Percentiles rank a stretch among this genome's conserved stretches.
phyloP scores from a whole-genome alignment of 2,329 filamentous ascomycete species.

The Blastomyces gilchristii region DNA sequence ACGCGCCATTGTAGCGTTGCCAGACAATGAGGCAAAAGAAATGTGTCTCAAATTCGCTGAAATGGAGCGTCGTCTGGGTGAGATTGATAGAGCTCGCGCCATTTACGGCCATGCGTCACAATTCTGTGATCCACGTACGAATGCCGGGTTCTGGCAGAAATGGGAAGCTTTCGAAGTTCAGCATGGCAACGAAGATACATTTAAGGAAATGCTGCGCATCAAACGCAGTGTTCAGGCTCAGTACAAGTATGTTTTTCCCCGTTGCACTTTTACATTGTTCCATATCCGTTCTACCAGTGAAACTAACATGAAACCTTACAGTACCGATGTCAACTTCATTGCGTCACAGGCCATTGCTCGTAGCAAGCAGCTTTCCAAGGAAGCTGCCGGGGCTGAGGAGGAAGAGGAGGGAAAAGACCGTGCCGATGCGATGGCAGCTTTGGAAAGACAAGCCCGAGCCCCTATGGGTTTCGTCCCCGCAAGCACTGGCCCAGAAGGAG shows the following conservation, averaged over 20 bases:
- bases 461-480: conserved; percentile 87
- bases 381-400: conserved; percentile 28
- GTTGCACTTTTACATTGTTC: neutral
- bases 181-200: conserved; percentile 97
- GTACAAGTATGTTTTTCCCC: conserved; percentile 57
- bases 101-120: conserved; percentile 96
- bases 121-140: conserved; percentile 90
- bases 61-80: conserved; percentile 83
- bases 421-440: conserved; percentile 75
- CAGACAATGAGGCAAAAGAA: conserved; percentile 83
- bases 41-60: conserved; percentile 99
- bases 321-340: conserved; percentile 95
- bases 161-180: conserved; percentile 97
- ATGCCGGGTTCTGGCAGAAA: conserved; percentile 83
- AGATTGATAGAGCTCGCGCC: conserved; percentile 87
- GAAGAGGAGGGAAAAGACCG: conserved; percentile 38
- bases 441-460: conserved; percentile 80
- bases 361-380: conserved; percentile 49
- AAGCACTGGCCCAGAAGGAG: conserved; percentile 60
- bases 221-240: conserved; percentile 95
- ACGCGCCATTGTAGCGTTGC: conserved; percentile 83
- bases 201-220: conserved; percentile 97
- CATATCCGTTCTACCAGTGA: neutral
- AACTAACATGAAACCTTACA: conserved; percentile 21
- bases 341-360: conserved; percentile 87